phyloP scores from a whole-genome alignment of 805 yeast genomes.

The Spencermartinsiella europaea region DNA sequence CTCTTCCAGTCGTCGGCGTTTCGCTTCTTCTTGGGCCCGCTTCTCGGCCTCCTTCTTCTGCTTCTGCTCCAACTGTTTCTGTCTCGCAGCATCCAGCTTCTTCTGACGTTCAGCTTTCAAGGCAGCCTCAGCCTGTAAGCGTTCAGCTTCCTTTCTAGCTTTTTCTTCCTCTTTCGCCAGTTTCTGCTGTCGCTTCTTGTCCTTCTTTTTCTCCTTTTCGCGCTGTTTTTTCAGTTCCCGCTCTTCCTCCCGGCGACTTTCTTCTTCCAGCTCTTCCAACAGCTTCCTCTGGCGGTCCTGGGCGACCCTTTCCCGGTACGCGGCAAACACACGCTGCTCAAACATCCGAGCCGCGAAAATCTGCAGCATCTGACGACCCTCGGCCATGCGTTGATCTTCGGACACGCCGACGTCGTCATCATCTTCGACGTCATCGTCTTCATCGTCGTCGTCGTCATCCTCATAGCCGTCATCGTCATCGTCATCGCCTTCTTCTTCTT shows the following conservation, averaged over 20 bases:
- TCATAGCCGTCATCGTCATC: slow-evolving; percentile 12
- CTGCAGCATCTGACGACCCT: slow-evolving; percentile 74
- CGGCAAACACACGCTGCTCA: slow-evolving; percentile 64
- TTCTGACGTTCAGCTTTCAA: slow-evolving; percentile 24
- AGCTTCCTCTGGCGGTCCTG: slow-evolving; percentile 49
- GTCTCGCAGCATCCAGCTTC: slow-evolving; percentile 27
- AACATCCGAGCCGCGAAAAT: slow-evolving; percentile 73
- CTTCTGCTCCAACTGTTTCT: slow-evolving; percentile 28
- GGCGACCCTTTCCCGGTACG: slow-evolving; percentile 76
- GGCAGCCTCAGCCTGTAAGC: slow-evolving; percentile 27
- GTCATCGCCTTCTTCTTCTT: slow-evolving; percentile 21
- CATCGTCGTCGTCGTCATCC: slow-evolving; percentile 32
- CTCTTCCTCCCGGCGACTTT: slow-evolving; percentile 27
- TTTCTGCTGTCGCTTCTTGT: slow-evolving; percentile 36
- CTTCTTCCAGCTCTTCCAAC: slow-evolving; percentile 33
- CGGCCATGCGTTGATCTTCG: slow-evolving; percentile 64
- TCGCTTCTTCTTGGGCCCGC: slow-evolving; percentile 26
- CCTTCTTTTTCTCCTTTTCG: slow-evolving; percentile 39
- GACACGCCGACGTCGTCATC: slow-evolving; percentile 29
- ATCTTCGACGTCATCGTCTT: slow-evolving; percentile 38
- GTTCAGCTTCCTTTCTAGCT: slow-evolving; percentile 32
- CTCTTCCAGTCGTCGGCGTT: slow-evolving; percentile 20
- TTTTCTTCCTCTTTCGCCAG: slow-evolving; percentile 38
- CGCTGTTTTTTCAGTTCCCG: slow-evolving; percentile 32
- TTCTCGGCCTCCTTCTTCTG: slow-evolving; percentile 30